phyloP scores from a whole-genome alignment of 2,329 filamentous ascomycete genomes.

The Gnomoniopsis sp. region DNA sequence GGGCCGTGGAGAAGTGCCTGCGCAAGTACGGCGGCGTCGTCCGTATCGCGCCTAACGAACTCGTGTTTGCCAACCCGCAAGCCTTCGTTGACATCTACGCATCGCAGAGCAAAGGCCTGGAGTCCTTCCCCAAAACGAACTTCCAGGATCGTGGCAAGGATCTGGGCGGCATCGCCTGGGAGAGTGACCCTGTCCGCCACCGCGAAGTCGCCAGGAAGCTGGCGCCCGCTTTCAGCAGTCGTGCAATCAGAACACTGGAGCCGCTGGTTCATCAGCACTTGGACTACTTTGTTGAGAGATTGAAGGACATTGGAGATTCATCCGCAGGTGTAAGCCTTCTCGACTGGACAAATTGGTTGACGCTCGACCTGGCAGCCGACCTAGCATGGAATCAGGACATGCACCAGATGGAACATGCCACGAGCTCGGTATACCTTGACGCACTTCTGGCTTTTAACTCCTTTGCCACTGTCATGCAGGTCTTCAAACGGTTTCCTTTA shows the following conservation, averaged over 20 bases:
- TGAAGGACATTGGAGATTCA: constrained; percentile 12
- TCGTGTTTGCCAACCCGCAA: neutral
- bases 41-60: neutral
- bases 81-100: neutral
- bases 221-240: neutral
- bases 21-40: neutral
- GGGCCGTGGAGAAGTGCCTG: neutral
- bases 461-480: neutral
- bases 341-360: neutral
- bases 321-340: constrained; percentile 4
- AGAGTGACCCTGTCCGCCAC: neutral
- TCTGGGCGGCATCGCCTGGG: neutral
- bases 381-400: neutral
- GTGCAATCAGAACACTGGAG: neutral
- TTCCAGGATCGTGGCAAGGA: neutral
- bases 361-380: neutral
- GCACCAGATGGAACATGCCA: neutral
- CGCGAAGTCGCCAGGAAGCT: neutral
- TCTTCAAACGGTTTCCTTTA: neutral
- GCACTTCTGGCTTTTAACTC: neutral
- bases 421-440: neutral
- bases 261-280: constrained; percentile 8
- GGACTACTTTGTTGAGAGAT: constrained; percentile 19
- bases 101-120: neutral
- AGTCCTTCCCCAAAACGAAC: neutral